Evolutionary conservation across 1,284 basidiomycete genomes (phyloP), one percentile per base, ranked within the genome.

Genomic region (Trichosporon sp.): DNA sequence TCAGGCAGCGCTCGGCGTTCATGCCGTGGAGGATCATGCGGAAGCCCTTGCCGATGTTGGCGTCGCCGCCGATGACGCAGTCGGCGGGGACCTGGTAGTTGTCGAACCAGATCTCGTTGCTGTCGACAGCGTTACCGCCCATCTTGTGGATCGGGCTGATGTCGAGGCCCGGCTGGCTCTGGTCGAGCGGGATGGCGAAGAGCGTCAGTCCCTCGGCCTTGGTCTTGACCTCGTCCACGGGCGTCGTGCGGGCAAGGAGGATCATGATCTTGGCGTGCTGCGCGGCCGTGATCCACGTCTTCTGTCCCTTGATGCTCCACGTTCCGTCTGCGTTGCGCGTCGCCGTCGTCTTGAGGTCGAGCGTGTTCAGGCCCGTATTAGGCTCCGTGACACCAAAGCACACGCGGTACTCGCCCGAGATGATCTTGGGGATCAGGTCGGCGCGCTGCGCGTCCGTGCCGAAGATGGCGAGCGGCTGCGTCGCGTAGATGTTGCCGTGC

Each of bases 1-100:
- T 68, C 11, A 82, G 65, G 58, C 77, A 78, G 2, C 81, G 70
- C 62, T 82, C 81, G n/a, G 81, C 80, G 64, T 79, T 81, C 74
- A 74, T 74, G 25, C 72, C 71, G 62, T 74, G 73, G 5, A 74
- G 61, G 37, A 73, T 73, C 32, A 75, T 74, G 65, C 76, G 78
- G 70, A 82, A 82, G 4, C 80, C 81, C 37, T 78, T 73, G 33
- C 77, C 80, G 67, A 80, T 65, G 61, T 61, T 61, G 14, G 27
- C 46, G 56, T 61, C 57, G 44, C 63, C 66, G 33, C 66, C 66
- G 29, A 64, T 64, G 23, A 62, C 57, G 25, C 46, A 49, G 59
- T 58, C 59, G 33, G 19, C 61, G 13, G 63, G 66, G 23, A 66
- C 61, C 33, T 60, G 33, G 57, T 68, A 65, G 62, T 68, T 60